phyloP scores from a whole-genome alignment of 768 basidiomycete species.

The Tricholoma terreum region DNA sequence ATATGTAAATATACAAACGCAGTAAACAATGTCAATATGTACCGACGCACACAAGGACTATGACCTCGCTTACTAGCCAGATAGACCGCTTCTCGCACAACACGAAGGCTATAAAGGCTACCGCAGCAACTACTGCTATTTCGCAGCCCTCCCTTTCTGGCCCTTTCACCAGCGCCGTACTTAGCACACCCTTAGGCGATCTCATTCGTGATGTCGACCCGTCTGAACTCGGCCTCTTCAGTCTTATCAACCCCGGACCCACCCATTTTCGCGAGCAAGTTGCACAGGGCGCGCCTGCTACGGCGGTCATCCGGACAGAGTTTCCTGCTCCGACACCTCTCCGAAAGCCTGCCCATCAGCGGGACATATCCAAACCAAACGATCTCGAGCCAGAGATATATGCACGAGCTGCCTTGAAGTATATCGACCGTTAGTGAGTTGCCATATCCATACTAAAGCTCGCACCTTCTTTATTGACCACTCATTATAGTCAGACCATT shows the following conservation, averaged over 20 bases:
- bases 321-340: conserved; percentile 74
- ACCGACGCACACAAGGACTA: conserved; percentile 21
- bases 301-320: conserved; percentile 57
- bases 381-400: conserved; percentile 74
- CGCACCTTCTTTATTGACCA: conserved; percentile 5
- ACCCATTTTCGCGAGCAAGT: conserved; percentile 29
- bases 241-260: conserved; percentile 38
- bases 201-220: conserved; percentile 79
- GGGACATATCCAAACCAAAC: conserved; percentile 32
- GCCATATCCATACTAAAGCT: background rate
- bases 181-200: conserved; percentile 61
- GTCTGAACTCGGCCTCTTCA: conserved; percentile 77
- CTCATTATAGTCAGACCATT: conserved; percentile 32
- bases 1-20: background rate
- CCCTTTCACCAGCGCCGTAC: conserved; percentile 65
- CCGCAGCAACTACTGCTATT: conserved; percentile 34
- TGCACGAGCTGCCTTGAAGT: conserved; percentile 71
- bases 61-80: conserved; percentile 61
- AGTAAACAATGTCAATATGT: background rate
- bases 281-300: conserved; percentile 24
- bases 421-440: conserved; percentile 73
- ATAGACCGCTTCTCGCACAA: conserved; percentile 61
- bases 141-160: conserved; percentile 22
- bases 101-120: conserved; percentile 48
- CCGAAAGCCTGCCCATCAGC: conserved; percentile 40